Evolutionary conservation across 805 yeast genomes (phyloP).

Genomic region (Metschnikowia arizonensis): DNA sequence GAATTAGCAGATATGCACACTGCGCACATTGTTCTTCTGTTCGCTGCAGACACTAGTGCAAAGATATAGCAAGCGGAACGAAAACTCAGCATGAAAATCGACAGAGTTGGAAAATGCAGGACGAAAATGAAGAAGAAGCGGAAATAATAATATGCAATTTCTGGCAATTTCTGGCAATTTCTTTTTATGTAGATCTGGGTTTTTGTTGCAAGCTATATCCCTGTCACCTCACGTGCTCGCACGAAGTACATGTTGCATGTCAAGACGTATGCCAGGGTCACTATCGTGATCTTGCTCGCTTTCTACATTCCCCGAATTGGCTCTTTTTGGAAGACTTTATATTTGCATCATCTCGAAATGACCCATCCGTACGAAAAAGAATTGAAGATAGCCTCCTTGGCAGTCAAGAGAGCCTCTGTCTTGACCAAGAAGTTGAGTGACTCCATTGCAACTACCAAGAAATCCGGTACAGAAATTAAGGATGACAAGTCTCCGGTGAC

Average conservation of each 20-base stretch:
- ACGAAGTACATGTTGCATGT: conserved; percentile 8
- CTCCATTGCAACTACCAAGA: conserved; percentile 42
- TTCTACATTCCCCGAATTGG: conserved; percentile 2
- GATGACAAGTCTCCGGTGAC: conserved; percentile 94
- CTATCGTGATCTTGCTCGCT: conserved; percentile 7
- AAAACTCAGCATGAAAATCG: not conserved
- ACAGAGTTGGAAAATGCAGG: not conserved
- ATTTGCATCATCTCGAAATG: conserved; percentile 6
- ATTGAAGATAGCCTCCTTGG: conserved; percentile 75
- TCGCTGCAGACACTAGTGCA: not conserved
- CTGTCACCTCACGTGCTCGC: conserved; percentile 16
- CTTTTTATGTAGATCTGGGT: not conserved
- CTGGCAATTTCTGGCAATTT: not conserved
- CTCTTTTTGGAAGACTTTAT: not conserved
- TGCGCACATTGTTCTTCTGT: not conserved
- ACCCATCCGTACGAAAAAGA: conserved; percentile 54
- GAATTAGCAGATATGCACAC: not conserved
- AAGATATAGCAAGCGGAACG: not conserved
- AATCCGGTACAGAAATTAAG: conserved; percentile 65
- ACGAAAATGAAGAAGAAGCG: not conserved
- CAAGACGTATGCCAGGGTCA: conserved; percentile 1
- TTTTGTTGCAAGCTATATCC: not conserved
- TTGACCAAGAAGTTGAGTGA: conserved; percentile 67
- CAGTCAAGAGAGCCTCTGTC: conserved; percentile 82
- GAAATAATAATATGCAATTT: not conserved